Evolutionary conservation across 805 yeast genomes (phyloP).

Genomic region (Lipomyces sp.): DNA sequence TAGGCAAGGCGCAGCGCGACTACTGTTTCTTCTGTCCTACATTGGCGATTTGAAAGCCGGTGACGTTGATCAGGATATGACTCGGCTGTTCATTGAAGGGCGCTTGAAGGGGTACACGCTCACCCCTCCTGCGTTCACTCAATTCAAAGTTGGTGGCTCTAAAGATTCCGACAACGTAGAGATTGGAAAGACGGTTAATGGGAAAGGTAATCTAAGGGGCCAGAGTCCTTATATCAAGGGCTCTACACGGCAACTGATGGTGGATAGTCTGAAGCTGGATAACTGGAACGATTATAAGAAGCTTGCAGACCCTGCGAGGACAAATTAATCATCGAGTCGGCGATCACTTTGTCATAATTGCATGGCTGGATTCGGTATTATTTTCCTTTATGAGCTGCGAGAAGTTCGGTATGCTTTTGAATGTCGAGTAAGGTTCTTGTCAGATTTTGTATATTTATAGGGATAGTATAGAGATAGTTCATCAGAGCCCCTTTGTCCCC

Average conservation of each 20-base stretch:
- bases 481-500: too few species aligned
- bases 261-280: neutral
- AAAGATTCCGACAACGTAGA: constrained; percentile 23
- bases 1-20: constrained; percentile 27
- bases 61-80: constrained; percentile 21
- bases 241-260: neutral
- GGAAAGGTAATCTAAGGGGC: neutral
- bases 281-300: constrained; percentile 1
- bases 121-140: constrained; percentile 19
- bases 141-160: constrained; percentile 23
- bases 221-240: neutral
- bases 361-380: neutral
- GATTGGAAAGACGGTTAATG: neutral
- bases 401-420: too few species aligned
- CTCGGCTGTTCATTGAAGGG: constrained; percentile 14
- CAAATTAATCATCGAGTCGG: neutral
- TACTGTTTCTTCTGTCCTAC: constrained; percentile 25
- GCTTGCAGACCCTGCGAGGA: neutral
- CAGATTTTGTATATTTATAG: too few species aligned
- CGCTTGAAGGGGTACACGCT: constrained; percentile 17
- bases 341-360: neutral
- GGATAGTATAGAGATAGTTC: too few species aligned
- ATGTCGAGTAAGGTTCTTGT: too few species aligned
- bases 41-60: constrained; percentile 19
- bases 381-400: too few species aligned